These are phyloP conservation scores for Stagonosporopsis cucurbitacearum DNA, from an alignment of 2,329 filamentous ascomycete species.

Conservation along the genomic window DNA sequence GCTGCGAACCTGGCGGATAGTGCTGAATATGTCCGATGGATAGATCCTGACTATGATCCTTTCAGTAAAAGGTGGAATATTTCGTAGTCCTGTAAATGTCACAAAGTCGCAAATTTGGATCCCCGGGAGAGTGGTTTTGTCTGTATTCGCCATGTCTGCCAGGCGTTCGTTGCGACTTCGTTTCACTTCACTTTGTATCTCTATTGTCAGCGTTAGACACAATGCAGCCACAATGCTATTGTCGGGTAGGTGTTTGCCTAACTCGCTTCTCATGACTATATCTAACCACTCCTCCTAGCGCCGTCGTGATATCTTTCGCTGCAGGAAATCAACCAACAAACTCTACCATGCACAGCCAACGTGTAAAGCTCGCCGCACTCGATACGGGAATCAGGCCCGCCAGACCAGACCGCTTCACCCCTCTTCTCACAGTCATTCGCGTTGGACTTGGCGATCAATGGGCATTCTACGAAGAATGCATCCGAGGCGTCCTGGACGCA, in stretches of 20 bases:
- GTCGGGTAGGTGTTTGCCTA: background rate
- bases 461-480: slow-evolving; percentile 25
- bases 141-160: background rate
- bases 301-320: background rate
- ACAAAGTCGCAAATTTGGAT: background rate
- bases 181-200: slow-evolving; percentile 1
- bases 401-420: background rate
- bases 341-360: background rate
- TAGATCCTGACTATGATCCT: slow-evolving; percentile 59
- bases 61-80: slow-evolving; percentile 54
- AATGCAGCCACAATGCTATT: background rate
- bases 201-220: background rate
- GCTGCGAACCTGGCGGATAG: slow-evolving; percentile 56
- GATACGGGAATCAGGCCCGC: background rate
- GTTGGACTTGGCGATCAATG: slow-evolving; percentile 19
- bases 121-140: background rate
- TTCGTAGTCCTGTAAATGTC: background rate
- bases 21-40: slow-evolving; percentile 64
- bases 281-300: too few relatives aligned
- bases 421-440: slow-evolving; percentile 19
- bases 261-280: background rate
- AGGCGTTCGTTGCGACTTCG: background rate
- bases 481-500: slow-evolving; percentile 11
- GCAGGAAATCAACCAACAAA: background rate
- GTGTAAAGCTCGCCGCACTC: background rate